Conservation (phyloP, 2,329 filamentous ascomycete genomes). For the Trichoderma hamatum region DNA sequence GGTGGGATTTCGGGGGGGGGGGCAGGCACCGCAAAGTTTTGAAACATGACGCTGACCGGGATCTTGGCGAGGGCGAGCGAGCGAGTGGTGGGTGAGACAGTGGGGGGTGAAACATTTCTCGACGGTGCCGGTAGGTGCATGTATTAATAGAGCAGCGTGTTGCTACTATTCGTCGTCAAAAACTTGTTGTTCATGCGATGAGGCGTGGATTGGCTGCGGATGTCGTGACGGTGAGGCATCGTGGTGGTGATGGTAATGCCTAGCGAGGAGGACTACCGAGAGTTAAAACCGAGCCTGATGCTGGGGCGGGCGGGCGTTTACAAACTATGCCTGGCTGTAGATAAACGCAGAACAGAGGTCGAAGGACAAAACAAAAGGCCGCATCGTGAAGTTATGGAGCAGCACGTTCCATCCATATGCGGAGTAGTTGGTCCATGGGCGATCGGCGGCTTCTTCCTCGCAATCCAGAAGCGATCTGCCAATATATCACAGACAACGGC, state of each 20-base stretch:
- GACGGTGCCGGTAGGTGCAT: neutral
- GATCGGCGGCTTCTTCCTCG: neutral
- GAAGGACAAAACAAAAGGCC: too few relatives aligned
- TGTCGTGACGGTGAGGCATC: neutral
- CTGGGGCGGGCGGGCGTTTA: constrained; percentile 4
- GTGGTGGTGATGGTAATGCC: neutral
- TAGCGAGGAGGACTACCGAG: too few relatives aligned
- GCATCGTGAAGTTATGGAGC: too few relatives aligned
- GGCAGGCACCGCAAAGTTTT: constrained; percentile 11
- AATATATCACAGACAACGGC: constrained; percentile 10
- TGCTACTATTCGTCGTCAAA: neutral
- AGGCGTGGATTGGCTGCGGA: neutral
- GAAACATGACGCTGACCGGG: neutral
- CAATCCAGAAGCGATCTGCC: neutral
- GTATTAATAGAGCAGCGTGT: neutral
- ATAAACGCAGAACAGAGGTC: neutral
- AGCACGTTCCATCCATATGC: neutral
- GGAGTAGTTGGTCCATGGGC: neutral
- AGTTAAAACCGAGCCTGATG: neutral
- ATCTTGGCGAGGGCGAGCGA: neutral
- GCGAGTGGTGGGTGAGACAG: neutral
- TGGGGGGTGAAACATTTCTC: neutral
- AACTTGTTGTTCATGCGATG: neutral
- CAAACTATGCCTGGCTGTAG: neutral
- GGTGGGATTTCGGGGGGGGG: neutral